phyloP scores from a whole-genome alignment of 768 basidiomycete species.

The Mycena galericulata region DNA sequence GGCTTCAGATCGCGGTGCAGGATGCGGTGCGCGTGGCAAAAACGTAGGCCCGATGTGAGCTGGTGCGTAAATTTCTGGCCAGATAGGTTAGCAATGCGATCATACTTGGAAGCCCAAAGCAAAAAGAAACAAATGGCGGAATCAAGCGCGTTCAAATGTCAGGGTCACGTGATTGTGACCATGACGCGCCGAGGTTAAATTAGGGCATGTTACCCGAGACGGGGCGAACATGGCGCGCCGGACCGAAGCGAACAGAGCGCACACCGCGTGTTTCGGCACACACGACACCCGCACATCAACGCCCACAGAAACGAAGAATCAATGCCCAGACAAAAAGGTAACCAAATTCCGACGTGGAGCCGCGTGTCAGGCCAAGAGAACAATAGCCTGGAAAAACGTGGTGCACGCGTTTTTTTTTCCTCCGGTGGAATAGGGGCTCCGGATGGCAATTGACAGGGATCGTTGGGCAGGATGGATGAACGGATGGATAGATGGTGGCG shows the following conservation, averaged over 20 bases:
- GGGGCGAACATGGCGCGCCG: neutral
- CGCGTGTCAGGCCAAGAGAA: neutral
- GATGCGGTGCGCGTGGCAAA: constrained; percentile 95
- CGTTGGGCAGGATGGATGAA: neutral
- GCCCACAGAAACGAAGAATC: neutral
- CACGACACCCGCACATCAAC: no score
- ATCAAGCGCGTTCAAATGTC: neutral
- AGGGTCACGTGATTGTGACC: neutral
- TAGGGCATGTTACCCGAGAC: neutral
- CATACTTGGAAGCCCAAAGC: neutral
- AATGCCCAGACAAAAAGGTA: no score
- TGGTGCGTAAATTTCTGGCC: constrained; percentile 96
- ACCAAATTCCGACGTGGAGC: no score
- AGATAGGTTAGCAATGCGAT: neutral
- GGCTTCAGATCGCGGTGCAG: constrained; percentile 98
- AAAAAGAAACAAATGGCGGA: neutral
- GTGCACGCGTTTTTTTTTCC: neutral
- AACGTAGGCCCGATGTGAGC: constrained; percentile 89
- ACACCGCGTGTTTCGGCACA: neutral
- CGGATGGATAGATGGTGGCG: neutral
- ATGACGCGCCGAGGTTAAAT: neutral
- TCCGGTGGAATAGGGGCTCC: neutral
- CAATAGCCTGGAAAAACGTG: constrained; percentile 8
- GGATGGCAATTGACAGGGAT: neutral
- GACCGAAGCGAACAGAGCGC: neutral